Evolutionary conservation across 352 stramenopile species (phyloP).

Genomic region (Paralagenidium karlingii): DNA sequence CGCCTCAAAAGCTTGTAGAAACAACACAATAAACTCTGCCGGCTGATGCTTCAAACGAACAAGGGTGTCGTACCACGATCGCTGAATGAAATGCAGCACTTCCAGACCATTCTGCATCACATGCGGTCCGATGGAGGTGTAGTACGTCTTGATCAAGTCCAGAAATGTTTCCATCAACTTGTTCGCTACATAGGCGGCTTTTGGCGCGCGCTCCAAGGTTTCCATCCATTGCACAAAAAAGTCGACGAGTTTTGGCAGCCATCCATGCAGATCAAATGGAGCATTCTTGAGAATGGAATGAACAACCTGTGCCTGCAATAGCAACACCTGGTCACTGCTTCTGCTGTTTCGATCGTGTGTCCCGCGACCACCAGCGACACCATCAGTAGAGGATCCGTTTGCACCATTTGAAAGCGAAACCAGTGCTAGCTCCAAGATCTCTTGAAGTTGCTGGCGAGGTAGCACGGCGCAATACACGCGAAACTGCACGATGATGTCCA

Average conservation of each 20-base stretch:
- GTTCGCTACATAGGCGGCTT: conserved; percentile 11
- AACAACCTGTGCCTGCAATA: conserved; percentile 15
- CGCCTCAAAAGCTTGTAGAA: conserved; percentile 37
- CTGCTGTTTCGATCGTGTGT: no score
- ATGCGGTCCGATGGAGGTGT: conserved; percentile 21
- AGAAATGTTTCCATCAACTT: conserved; percentile 41
- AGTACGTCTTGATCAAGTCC: conserved; percentile 25
- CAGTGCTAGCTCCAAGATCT: conserved; percentile 41
- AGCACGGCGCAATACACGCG: conserved; percentile 62
- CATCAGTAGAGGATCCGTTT: conserved; percentile 1
- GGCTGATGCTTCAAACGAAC: conserved; percentile 16
- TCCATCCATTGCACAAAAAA: conserved; percentile 37
- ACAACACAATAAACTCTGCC: conserved; percentile 47
- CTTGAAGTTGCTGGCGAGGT: conserved; percentile 25
- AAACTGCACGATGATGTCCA: conserved; percentile 36
- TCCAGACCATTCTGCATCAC: conserved; percentile 20
- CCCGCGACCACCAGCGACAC: no score
- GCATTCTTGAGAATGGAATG: conserved; percentile 35
- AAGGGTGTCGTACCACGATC: conserved; percentile 31
- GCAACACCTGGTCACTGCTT: no score
- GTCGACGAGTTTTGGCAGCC: conserved; percentile 21
- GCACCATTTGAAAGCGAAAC: conserved; percentile 14
- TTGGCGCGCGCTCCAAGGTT: conserved; percentile 1
- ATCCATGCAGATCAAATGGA: conserved; percentile 37
- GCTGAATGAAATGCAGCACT: conserved; percentile 49